These are phyloP conservation scores for Plasmodium vivax DNA, from an alignment of 169 alveolate species.

Conservation along the genomic window DNA sequence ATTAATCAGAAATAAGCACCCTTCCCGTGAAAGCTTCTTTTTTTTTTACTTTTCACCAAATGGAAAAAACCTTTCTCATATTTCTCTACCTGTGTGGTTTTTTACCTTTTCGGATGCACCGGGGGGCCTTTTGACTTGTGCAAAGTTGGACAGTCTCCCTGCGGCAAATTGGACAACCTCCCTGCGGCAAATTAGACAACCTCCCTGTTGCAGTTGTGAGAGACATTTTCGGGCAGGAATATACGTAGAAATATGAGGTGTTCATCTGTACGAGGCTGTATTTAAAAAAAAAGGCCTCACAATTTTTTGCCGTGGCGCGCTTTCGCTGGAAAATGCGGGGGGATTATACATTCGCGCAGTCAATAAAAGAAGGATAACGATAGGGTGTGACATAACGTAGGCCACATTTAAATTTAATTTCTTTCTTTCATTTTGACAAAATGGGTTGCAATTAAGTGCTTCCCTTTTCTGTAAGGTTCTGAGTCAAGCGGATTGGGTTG, in stretches of 20 bases:
- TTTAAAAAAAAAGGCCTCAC: background rate
- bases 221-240: background rate
- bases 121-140: background rate
- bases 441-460: background rate
- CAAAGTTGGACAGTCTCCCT: background rate
- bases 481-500: background rate
- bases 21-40: background rate
- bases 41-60: background rate
- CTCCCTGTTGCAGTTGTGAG: background rate
- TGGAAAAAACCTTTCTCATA: background rate
- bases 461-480: background rate
- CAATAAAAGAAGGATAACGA: background rate
- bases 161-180: too few relatives aligned
- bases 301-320: background rate
- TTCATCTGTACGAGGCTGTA: background rate
- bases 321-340: background rate
- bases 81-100: background rate
- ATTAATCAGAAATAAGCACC: background rate
- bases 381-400: background rate
- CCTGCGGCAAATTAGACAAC: too few relatives aligned
- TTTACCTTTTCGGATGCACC: background rate
- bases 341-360: background rate
- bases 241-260: background rate
- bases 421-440: background rate
- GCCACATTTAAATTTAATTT: background rate